Evolutionary conservation across 768 basidiomycete species (phyloP), one percentile per base, ranked within the genome.

Genomic region (Filobasidium floriforme): DNA sequence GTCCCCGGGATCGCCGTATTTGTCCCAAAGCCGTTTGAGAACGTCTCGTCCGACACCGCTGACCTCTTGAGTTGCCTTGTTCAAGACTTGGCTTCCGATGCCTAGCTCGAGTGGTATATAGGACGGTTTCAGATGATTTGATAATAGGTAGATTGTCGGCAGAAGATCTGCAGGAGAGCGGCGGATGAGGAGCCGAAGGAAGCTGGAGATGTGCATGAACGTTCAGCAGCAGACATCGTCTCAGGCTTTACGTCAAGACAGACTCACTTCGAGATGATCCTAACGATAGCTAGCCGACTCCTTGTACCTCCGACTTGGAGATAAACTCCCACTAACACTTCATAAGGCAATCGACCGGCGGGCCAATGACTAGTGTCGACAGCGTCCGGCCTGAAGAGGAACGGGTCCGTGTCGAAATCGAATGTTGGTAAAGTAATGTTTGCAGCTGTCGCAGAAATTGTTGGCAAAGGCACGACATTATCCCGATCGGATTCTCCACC

Each of bases 1-100:
- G 74, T 92, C 90, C 0, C 92, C 92, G 28, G 85, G 83, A 77
- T 96, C 92, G 4, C 92, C 92, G 41, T 81, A 85, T 52, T 83
- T 80, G 68, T 86, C 87, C 75, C 89, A 89, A 15, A 80, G 69
- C 40, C 73, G 70, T 40, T 73, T 71, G 14, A 79, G 63, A 15
- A 72, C 74, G 1, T 72, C 68, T 18, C 70, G 69, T 43, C 72
- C 73, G 1, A 74, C 67, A 1, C 79, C 79, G 3, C 74, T 76
- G 37, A 76, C 75, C 26, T 75, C 73, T 41, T 66, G 71, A 12
- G 73, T 71, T 32, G 70, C 75, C 81, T 83, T 76, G 81, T 86
- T 55, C 88, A 82, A 14, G 68, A 79, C 72, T 63, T 77, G 74
- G 26, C 72, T 73, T 4, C 80, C 80, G 28, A 81, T 74, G 15